A percentile compares a stretch with the other conserved stretches of the same genome.
These are phyloP conservation scores for Botrytis galanthina DNA, from an alignment of 2,329 filamentous ascomycete species.

Conservation along the genomic window DNA sequence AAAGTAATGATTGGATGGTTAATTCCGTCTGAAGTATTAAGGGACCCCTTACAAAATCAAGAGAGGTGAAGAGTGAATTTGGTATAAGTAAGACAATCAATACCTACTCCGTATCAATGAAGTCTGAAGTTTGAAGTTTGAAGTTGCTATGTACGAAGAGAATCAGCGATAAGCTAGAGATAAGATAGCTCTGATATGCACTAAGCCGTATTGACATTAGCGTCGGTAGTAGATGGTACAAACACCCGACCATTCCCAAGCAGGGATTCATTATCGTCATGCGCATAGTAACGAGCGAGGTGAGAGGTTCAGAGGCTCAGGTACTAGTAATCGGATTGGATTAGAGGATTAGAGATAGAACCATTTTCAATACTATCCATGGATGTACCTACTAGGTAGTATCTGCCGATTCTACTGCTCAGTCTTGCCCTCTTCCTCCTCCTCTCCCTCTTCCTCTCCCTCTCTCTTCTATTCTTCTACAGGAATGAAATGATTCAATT, in stretches of 20 bases:
- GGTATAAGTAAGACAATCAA: background rate
- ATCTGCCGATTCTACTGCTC: background rate
- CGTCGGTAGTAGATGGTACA: background rate
- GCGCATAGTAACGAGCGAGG: background rate
- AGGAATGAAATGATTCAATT: background rate
- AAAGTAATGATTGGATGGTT: background rate
- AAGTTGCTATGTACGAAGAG: background rate
- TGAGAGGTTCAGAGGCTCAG: too few relatives aligned
- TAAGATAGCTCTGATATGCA: background rate
- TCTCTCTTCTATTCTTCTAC: background rate
- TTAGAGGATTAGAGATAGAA: background rate
- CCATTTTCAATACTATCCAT: too few relatives aligned
- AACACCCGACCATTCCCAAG: background rate
- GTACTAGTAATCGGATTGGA: background rate
- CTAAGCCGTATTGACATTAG: background rate
- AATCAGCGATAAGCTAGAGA: background rate
- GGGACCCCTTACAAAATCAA: background rate
- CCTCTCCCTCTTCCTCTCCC: background rate
- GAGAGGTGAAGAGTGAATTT: background rate
- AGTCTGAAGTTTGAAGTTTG: background rate
- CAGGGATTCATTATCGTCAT: conserved; percentile 13
- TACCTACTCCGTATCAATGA: background rate
- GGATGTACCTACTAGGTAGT: too few relatives aligned
- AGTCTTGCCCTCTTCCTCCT: background rate
- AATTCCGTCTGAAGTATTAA: background rate